Conservation (phyloP, 106 monocot genomes). For the Acanthochlamys bracteata region DNA sequence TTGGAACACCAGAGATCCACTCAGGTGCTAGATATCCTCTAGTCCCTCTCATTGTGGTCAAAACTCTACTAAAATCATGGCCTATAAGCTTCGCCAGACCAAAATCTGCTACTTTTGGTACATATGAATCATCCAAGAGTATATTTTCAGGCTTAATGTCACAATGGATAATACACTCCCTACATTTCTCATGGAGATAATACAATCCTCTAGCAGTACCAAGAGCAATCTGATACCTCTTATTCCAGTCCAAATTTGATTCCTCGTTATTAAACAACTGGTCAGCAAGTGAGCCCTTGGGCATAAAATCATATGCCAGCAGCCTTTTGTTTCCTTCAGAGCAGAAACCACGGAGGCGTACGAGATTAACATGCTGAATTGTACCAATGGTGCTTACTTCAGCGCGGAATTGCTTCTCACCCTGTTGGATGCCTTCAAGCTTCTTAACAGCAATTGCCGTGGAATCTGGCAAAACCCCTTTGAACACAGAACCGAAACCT, state of each 20-base stretch:
- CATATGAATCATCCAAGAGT: constrained; percentile 1
- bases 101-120: constrained; percentile 10
- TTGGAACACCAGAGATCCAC: constrained; percentile 1
- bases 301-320: constrained; percentile 7
- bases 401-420: constrained; percentile 10
- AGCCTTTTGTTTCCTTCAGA: constrained; percentile 5
- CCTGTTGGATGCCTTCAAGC: constrained; percentile 5
- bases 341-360: constrained; percentile 9
- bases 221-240: constrained; percentile 7
- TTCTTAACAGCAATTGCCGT: constrained; percentile 9
- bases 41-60: constrained; percentile 12
- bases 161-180: constrained; percentile 12
- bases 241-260: constrained; percentile 1
- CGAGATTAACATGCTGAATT: constrained; percentile 8
- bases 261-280: background rate
- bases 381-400: constrained; percentile 6
- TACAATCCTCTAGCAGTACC: constrained; percentile 6
- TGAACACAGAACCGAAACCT: constrained; percentile 13
- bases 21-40: constrained; percentile 12
- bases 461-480: constrained; percentile 7
- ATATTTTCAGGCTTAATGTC: constrained; percentile 17
- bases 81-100: constrained; percentile 18
- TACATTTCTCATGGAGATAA: constrained; percentile 16
- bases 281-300: constrained; percentile 1
- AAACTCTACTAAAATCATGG: constrained; percentile 4